Evolutionary conservation across 176 grass and related monocot species (phyloP), one percentile per base, ranked within the genome.

Genomic region (Ensete glaucum): DNA sequence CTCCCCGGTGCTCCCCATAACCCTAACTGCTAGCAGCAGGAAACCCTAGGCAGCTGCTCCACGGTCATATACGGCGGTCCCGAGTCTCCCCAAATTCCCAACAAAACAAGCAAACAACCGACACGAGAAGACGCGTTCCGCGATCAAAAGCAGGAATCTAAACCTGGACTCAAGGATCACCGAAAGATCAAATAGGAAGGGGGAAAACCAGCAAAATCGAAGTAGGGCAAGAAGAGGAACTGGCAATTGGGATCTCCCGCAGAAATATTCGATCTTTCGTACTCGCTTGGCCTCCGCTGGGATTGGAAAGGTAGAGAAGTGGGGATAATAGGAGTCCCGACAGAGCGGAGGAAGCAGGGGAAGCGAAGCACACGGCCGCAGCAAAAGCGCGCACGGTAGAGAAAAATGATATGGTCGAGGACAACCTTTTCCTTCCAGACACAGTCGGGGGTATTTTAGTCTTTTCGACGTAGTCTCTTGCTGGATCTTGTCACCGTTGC

Each of bases 1-100:
- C 50, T 90, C 91, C 54, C 80, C 85, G 15, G 91, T 88, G 83
- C 83, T 85, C 81, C 77, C 87, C 90, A 93, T 93, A 53, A 55
- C 74, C 71, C 81, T 27, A 82, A 60, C 78, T 53, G 26, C 76
- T 72, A 79, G 75, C 53, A 62, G 72, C 19, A 50, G 53, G 34
- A 82, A 85, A 81, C 84, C 84, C 80, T 87, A 87, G 11, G 64
- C 51, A 52, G 73, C 21, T 34, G 76, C 80, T 76, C 51, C 69
- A 66, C 29, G 43, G 66, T 71, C 83, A 81, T 64, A 82, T 54
- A 52, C 8, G 14, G 48, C 16, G 48, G 8, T 51, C 34, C 19
- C 34, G 16, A 52, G 9, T 11, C 25, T 25, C 48, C 17, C 43
- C 34, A 43, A 70, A 70, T 20, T 70, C 17, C 67, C 34, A 51